Evolutionary conservation across 2,329 filamentous ascomycete species (phyloP).

Genomic region (Curvularia lunata): DNA sequence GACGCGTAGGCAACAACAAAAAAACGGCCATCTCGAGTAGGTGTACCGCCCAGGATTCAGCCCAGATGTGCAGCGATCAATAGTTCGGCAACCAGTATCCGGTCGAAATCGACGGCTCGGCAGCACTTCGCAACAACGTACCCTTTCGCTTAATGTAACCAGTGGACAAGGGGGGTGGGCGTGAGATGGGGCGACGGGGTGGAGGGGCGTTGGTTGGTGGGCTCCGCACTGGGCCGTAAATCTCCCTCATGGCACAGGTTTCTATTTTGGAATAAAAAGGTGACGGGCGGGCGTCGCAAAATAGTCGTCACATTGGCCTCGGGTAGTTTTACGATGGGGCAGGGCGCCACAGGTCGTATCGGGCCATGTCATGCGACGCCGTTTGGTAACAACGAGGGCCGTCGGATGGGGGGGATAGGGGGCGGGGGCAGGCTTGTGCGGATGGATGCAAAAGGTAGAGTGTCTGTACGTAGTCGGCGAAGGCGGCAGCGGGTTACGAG

Average conservation of each 20-base stretch:
- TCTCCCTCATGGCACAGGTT: constrained; percentile 23
- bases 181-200: neutral
- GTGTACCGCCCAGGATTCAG: constrained; percentile 6
- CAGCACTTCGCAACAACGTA: constrained; percentile 16
- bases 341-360: neutral
- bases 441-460: neutral
- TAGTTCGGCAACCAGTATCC: constrained; percentile 17
- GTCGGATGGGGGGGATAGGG: neutral
- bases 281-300: constrained; percentile 6
- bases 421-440: neutral
- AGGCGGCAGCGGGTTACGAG: constrained; percentile 10
- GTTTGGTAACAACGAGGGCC: neutral
- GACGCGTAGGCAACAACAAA: neutral
- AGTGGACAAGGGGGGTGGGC: constrained; percentile 8
- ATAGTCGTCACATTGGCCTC: neutral
- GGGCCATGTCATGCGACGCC: neutral
- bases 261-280: constrained; percentile 19
- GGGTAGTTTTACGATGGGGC: neutral
- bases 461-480: neutral
- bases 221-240: constrained; percentile 17
- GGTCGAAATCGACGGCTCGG: constrained; percentile 15
- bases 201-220: constrained; percentile 1
- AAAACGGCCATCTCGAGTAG: constrained; percentile 7
- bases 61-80: constrained; percentile 8
- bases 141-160: constrained; percentile 17